Base-by-base conservation (phyloP, 2,329 filamentous ascomycete species). In the Colletotrichum tofieldiae region DNA sequence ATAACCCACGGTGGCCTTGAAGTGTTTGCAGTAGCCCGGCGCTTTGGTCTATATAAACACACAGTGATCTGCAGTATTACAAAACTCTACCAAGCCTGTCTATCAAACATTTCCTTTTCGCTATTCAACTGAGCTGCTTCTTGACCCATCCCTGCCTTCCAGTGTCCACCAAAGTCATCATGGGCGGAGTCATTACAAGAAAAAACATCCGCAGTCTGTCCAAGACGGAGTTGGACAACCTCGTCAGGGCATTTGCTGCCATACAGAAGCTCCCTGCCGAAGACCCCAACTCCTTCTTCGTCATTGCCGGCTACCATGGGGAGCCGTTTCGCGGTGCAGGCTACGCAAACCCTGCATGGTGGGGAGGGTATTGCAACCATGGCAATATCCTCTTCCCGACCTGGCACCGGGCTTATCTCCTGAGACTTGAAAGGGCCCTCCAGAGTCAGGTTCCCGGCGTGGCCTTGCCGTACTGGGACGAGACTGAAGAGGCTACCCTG, bases 361-460 rank as follows among this genome's bases (percentile, higher is more conserved):
- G 78, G 77, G 78, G 77, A 11, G 78, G 78, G 0, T 80, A 78
- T 65, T 80, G 79, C 75, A 73, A 78, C 37, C 79, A 81, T 58
- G 76, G 71, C 29, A 78, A 77, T 64, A 67, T 77, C 52, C 72
- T 78, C 26, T 78, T 77, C 67, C 76, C 78, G 11, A 79, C 78
- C 14, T 80, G 78, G 78, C 78, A 80, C 63, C 75, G 78, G 29
- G 78, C 76, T n/a, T 79, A 78, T 49, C 67, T 80, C 9, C 39
- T 73, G 8, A 67, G 73, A 1, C 71, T 79, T 5, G 78, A 80
- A 59, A 58, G 74, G 20, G 76, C 75, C 11, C 72, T 77, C 1
- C 71, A 60, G 32, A 67, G 56, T 12, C 55, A 65, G 43, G 65
- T 65, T n/a, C 51, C 35, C 12, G 66, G 52, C 41, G 76, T 75